A percentile compares a stretch with the other conserved stretches of the same genome.
These are phyloP conservation scores for Mycena leptocephala DNA, from an alignment of 768 basidiomycete species.

Conservation along the genomic window DNA sequence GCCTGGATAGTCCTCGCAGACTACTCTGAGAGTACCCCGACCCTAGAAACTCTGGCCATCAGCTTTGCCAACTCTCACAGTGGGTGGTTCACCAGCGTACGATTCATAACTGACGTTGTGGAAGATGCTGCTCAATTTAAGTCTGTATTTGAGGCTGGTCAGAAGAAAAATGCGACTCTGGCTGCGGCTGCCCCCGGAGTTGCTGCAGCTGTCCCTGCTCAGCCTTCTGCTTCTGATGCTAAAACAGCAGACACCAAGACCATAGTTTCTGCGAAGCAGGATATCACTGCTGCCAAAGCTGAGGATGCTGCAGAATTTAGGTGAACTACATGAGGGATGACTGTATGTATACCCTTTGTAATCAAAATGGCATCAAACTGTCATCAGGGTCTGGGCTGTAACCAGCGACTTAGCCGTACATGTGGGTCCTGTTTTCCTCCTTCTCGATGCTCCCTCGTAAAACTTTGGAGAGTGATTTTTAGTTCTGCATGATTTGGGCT, in stretches of 20 bases:
- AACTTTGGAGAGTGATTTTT: no score
- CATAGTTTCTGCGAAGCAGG: conserved; percentile 35
- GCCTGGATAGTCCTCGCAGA: conserved; percentile 98
- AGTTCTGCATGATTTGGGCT: no score
- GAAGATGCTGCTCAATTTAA: conserved; percentile 93
- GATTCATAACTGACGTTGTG: background rate
- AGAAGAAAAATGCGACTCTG: conserved; percentile 74
- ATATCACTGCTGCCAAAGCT: conserved; percentile 38
- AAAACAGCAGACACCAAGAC: conserved; percentile 27
- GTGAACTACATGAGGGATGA: no score
- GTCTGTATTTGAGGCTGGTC: conserved; percentile 88
- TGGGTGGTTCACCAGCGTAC: conserved; percentile 55
- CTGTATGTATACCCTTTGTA: no score
- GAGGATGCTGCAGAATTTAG: conserved; percentile 53
- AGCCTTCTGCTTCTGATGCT: conserved; percentile 33
- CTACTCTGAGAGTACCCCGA: conserved; percentile 91
- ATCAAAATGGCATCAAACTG: no score
- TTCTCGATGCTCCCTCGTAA: no score
- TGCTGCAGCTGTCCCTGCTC: conserved; percentile 36
- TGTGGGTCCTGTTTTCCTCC: no score
- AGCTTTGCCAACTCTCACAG: conserved; percentile 98
- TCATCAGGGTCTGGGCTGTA: no score
- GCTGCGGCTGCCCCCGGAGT: conserved; percentile 47
- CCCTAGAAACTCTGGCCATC: conserved; percentile 96
- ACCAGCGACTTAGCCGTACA: no score